Evolutionary conservation across 176 grass and related monocot species (phyloP), one percentile per base, ranked within the genome.

Genomic region (Leersia perrieri): DNA sequence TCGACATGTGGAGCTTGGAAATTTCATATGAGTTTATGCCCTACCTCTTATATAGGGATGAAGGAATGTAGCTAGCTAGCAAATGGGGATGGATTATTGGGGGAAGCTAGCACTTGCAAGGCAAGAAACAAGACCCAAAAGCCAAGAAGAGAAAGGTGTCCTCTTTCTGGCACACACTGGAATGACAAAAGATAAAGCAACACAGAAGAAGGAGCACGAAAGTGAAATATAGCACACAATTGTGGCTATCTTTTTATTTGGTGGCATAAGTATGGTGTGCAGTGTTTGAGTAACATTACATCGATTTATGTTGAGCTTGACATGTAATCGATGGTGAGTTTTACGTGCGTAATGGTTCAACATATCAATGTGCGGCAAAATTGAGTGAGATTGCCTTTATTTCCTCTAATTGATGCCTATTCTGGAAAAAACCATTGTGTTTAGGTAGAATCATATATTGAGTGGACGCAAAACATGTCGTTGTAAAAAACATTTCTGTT

Each of bases 91-190:
- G 4, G n/a, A 58, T 58, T 23, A 58, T 25, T 58, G 7, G 51
- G 38, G 15, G 45, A 72, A 41, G 64, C 31, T 47, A 73, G 83
- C 58, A 64, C 83, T 73, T 79, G 75, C 83, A 85, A 85, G 83
- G 83, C 75, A 85, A 73, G 83, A 73, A 78, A 85, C 74, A 40
- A 73, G 79, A 33, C 32, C 57, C 75, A 73, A 68, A 85, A 79
- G 68, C 75, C 75, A 85, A 57, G 23, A 72, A 61, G 33, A 65
- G 38, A n/a, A 22, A 85, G 40, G 41, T 72, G 75, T 25, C 58
- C 55, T 70, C 66, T 78, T 85, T 51, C 66, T 64, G 23, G 66
- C 27, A 39, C 38, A 38, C 36, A 72, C 72, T 31, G 45, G 18
- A 58, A 67, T 41, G 11, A 34, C 60, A 85, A 85, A 73, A 6